phyloP scores from a whole-genome alignment of 768 basidiomycete genomes.

The Dioszegia aurantiaca region DNA sequence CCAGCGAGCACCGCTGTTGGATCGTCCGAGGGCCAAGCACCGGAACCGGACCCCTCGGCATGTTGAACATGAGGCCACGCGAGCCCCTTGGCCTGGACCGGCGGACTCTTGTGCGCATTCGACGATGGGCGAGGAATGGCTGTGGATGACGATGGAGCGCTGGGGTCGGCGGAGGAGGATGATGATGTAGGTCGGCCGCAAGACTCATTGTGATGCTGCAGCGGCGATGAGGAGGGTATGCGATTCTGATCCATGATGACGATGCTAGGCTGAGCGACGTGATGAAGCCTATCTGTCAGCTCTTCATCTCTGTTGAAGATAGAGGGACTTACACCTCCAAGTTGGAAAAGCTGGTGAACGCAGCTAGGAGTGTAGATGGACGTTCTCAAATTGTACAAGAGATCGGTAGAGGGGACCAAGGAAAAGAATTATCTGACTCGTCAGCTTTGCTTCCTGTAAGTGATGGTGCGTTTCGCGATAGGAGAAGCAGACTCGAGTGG shows the following conservation, averaged over 20 bases:
- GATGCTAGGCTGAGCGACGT: background rate
- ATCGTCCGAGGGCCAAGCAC: background rate
- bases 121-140: background rate
- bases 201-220: conserved; percentile 10
- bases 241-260: conserved; percentile 12
- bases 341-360: too few species aligned
- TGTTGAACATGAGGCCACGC: background rate
- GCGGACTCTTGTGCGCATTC: background rate
- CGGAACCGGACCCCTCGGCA: background rate
- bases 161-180: conserved; percentile 2
- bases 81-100: background rate
- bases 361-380: too few species aligned
- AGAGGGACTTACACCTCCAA: too few species aligned
- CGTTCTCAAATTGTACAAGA: too few species aligned
- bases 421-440: too few species aligned
- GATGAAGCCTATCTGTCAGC: background rate
- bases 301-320: too few species aligned
- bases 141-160: background rate
- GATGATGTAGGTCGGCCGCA: conserved; percentile 11
- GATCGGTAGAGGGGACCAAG: too few species aligned
- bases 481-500: background rate
- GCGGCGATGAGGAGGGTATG: conserved; percentile 12
- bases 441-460: too few species aligned
- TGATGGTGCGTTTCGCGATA: background rate
- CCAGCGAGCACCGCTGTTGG: background rate